Percentiles rank a stretch among this genome's conserved stretches.
Evolutionary conservation across 257 asterid species (phyloP).

Genomic region (Fraxinus cuspidata): DNA sequence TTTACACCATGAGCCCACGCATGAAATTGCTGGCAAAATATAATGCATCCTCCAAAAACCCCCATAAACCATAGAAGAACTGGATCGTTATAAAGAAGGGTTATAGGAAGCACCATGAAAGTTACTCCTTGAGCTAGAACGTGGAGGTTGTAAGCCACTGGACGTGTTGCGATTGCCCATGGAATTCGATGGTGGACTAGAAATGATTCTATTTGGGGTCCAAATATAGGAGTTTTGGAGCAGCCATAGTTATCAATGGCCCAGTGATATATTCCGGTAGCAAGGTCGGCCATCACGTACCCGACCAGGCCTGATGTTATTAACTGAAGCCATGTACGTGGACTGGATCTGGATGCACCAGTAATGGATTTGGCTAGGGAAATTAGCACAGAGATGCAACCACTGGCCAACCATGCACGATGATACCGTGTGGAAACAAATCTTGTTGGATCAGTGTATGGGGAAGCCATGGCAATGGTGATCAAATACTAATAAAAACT

Average conservation of each 20-base stretch:
- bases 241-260: conserved; percentile 51
- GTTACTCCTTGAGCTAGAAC: conserved; percentile 38
- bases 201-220: conserved; percentile 46
- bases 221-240: conserved; percentile 38
- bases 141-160: conserved; percentile 42
- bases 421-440: conserved; percentile 43
- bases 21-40: conserved; percentile 85
- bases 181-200: conserved; percentile 55
- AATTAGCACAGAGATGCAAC: conserved; percentile 42
- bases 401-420: conserved; percentile 45
- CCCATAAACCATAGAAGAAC: conserved; percentile 36
- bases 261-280: conserved; percentile 52
- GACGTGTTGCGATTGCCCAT: conserved; percentile 43
- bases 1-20: conserved; percentile 82
- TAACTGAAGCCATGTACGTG: conserved; percentile 36
- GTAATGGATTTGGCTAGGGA: conserved; percentile 36
- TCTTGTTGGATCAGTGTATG: not conserved
- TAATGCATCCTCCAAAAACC: conserved; percentile 38
- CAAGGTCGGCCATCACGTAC: conserved; percentile 39
- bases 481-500: no score
- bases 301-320: conserved; percentile 34
- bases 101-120: conserved; percentile 38
- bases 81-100: conserved; percentile 25
- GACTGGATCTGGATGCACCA: conserved; percentile 17
- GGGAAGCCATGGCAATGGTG: not conserved